These are phyloP conservation scores for Penicillium coffeae DNA, from an alignment of 495 filamentous ascomycete genomes.

Conservation along the genomic window DNA sequence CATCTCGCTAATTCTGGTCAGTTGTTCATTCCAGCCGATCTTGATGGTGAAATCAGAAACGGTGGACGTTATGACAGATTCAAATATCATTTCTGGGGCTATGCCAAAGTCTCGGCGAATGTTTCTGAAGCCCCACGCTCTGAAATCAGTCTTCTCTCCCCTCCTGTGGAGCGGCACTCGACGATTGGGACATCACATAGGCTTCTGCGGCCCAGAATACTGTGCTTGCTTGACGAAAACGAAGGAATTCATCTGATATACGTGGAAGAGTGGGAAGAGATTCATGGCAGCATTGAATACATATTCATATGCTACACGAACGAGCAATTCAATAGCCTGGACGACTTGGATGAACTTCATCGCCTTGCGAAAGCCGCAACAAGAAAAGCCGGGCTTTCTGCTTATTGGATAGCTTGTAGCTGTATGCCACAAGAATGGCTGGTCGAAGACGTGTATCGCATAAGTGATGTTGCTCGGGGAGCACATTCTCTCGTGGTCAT, in stretches of 20 bases:
- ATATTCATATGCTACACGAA: neutral
- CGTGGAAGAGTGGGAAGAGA: no score
- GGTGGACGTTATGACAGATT: neutral
- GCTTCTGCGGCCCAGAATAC: no score
- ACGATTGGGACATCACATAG: no score
- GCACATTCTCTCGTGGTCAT: neutral
- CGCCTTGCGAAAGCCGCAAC: neutral
- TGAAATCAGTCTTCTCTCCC: neutral
- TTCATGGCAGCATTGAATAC: no score
- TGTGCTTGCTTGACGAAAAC: no score
- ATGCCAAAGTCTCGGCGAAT: neutral
- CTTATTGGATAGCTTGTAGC: neutral
- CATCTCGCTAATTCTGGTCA: no score
- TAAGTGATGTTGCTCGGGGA: neutral
- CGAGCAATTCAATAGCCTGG: neutral
- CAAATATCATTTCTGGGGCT: neutral
- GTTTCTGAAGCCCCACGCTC: no score
- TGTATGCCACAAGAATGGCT: neutral
- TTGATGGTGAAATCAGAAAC: neutral
- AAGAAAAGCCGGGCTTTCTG: neutral
- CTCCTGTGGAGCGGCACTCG: neutral
- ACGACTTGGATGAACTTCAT: neutral
- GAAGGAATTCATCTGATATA: no score
- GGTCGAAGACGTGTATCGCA: neutral
- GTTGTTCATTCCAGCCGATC: no score